phyloP scores from a whole-genome alignment of 169 alveolate genomes.

The Plasmodium knowlesi region DNA sequence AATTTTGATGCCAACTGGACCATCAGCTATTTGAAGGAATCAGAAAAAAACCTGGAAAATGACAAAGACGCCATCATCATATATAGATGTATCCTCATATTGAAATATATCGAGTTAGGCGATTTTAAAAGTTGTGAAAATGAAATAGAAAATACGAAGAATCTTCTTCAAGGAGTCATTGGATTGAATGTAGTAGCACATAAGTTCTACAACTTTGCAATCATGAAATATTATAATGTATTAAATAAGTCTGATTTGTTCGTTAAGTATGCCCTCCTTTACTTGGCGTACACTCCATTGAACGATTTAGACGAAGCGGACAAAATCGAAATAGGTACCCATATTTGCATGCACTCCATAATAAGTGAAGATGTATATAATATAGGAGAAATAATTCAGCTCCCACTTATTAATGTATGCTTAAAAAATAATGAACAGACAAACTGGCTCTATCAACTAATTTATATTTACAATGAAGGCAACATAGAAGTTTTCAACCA shows the following conservation, averaged over 20 bases:
- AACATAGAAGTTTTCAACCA: conserved; percentile 37
- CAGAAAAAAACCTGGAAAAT: conserved; percentile 52
- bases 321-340: conserved; percentile 43
- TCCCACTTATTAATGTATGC: conserved; percentile 48
- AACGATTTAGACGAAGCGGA: conserved; percentile 57
- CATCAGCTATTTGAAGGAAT: conserved; percentile 38
- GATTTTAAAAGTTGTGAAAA: conserved; percentile 65
- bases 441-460: conserved; percentile 47
- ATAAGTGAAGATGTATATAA: conserved; percentile 73
- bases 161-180: conserved; percentile 66
- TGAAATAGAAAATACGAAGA: conserved; percentile 55
- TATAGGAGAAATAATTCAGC: conserved; percentile 65
- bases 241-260: conserved; percentile 56
- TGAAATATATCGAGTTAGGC: conserved; percentile 33
- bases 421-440: conserved; percentile 46
- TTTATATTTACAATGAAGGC: conserved; percentile 59
- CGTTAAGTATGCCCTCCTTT: conserved; percentile 61
- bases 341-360: conserved; percentile 64
- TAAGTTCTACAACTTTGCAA: conserved; percentile 63
- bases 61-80: conserved; percentile 69
- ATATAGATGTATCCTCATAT: conserved; percentile 61
- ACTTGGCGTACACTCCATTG: conserved; percentile 71
- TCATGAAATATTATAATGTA: conserved; percentile 63
- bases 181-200: conserved; percentile 58
- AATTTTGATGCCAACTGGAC: conserved; percentile 51